Conservation (phyloP, 192 early-diverging fungal genomes). For the Podila horticola region DNA sequence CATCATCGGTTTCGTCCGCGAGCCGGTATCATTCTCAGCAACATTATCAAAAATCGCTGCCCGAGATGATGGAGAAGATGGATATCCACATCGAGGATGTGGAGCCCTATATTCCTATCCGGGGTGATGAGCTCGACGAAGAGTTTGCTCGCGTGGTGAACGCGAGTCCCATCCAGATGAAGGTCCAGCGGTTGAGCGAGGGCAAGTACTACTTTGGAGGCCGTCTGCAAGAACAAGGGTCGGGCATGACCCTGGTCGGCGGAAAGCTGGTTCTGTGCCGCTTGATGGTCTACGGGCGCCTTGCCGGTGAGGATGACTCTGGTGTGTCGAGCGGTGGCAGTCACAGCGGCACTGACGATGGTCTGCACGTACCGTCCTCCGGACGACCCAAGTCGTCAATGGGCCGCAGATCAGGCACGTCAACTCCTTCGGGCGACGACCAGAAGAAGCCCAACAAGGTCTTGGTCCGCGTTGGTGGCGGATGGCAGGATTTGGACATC, state of each 20-base stretch:
- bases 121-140: constrained; percentile 60
- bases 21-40: constrained; percentile 11
- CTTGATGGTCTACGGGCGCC: constrained; percentile 58
- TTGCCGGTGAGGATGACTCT: constrained; percentile 53
- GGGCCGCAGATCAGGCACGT: neutral
- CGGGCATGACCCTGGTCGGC: constrained; percentile 23
- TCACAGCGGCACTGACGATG: constrained; percentile 46
- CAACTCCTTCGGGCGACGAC: neutral
- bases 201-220: constrained; percentile 52
- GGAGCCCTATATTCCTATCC: constrained; percentile 50
- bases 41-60: constrained; percentile 10
- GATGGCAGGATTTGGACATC: constrained; percentile 71
- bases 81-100: constrained; percentile 47
- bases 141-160: constrained; percentile 66
- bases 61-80: constrained; percentile 39
- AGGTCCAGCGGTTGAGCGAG: constrained; percentile 53
- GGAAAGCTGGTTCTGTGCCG: constrained; percentile 60
- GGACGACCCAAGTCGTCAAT: neutral
- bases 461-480: constrained; percentile 67
- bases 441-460: constrained; percentile 47
- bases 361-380: constrained; percentile 12
- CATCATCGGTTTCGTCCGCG: constrained; percentile 22
- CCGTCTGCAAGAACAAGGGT: constrained; percentile 44
- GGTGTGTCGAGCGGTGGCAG: constrained; percentile 56
- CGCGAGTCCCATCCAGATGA: constrained; percentile 59